A percentile compares a stretch with the other conserved stretches of the same genome.
These are phyloP conservation scores for Fusarium sp. DNA, from an alignment of 2,329 filamentous ascomycete genomes.

Conservation along the genomic window DNA sequence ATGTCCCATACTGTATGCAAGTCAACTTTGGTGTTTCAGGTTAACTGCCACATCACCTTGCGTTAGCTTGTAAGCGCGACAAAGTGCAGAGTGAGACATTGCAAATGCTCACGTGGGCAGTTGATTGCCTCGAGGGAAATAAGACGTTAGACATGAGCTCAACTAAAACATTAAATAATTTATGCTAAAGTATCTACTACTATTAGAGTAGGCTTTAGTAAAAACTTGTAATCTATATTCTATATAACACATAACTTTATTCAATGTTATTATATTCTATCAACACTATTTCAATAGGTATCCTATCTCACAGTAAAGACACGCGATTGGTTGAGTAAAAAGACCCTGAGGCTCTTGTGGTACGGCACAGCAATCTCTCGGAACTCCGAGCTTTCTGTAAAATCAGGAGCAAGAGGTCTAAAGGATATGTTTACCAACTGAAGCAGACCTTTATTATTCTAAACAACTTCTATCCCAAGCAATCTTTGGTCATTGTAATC, in stretches of 20 bases:
- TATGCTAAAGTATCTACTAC: too few species aligned
- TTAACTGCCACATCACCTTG: conserved; percentile 24
- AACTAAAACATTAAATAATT: too few species aligned
- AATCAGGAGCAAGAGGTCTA: not conserved
- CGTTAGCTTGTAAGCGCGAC: conserved; percentile 16
- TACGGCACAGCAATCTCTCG: conserved; percentile 2
- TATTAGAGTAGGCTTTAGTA: too few species aligned
- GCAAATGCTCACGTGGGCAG: not conserved
- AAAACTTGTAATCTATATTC: too few species aligned
- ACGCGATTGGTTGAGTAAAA: not conserved
- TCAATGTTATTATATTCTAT: too few species aligned
- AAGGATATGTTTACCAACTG: not conserved
- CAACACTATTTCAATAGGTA: too few species aligned
- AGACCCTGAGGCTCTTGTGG: not conserved
- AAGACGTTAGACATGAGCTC: too few species aligned
- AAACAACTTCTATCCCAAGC: not conserved
- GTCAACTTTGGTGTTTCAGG: conserved; percentile 32
- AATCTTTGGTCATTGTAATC: not conserved
- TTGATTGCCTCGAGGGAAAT: not conserved
- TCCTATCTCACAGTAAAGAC: not conserved
- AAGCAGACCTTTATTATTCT: not conserved
- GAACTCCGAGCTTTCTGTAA: conserved; percentile 9
- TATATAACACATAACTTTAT: too few species aligned
- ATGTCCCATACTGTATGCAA: conserved; percentile 11
- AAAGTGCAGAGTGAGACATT: not conserved